Evolutionary conservation across 441 rosid species (phyloP).

Genomic region (Populus tomentosa): DNA sequence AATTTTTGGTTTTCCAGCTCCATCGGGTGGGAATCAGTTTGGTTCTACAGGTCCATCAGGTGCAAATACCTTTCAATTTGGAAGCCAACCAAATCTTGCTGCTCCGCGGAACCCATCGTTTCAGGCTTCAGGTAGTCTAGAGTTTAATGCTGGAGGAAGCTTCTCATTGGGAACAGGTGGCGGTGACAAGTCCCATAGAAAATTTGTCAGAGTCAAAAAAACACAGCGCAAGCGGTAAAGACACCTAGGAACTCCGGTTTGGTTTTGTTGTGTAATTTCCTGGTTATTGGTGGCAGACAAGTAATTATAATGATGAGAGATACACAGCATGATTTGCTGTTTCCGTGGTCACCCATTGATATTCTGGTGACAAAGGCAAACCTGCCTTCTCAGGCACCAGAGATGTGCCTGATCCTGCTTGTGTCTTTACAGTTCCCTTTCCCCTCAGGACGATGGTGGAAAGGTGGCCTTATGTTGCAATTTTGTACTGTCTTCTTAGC

Average conservation of each 20-base stretch:
- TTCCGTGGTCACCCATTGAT: background rate
- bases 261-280: background rate
- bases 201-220: conserved; percentile 45
- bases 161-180: conserved; percentile 81
- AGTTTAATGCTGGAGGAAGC: conserved; percentile 66
- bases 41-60: conserved; percentile 13
- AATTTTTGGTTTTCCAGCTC: conserved; percentile 34
- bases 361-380: background rate
- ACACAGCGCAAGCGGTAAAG: conserved; percentile 40
- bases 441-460: background rate
- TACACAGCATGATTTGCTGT: conserved; percentile 8
- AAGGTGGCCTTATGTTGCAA: conserved; percentile 23
- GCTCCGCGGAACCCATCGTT: conserved; percentile 48
- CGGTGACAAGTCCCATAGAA: conserved; percentile 65
- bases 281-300: too few species aligned
- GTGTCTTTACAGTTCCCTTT: too few species aligned
- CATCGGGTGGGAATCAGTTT: conserved; percentile 48
- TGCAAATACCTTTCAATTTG: conserved; percentile 63
- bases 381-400: background rate
- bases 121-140: conserved; percentile 61
- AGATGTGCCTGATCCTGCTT: too few species aligned
- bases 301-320: background rate
- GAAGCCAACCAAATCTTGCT: conserved; percentile 43
- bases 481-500: conserved; percentile 30
- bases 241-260: background rate